phyloP scores from a whole-genome alignment of 2,329 filamentous ascomycete species.

The Hawksworthiomyces lignivorus region DNA sequence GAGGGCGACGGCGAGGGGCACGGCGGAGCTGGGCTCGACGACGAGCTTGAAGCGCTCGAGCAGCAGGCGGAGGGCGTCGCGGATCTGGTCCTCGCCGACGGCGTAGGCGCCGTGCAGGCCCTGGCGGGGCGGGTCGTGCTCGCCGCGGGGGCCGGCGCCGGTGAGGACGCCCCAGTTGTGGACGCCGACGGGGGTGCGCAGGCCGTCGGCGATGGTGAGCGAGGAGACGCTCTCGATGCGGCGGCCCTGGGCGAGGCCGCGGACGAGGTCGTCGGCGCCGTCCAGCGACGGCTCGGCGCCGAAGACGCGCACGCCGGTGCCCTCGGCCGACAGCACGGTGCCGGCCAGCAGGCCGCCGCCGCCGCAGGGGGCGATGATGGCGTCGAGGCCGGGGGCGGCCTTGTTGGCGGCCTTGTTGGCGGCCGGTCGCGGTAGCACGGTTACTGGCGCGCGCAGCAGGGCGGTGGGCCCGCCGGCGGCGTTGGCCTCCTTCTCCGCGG shows the following conservation, averaged over 20 bases:
- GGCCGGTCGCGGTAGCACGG: slow-evolving; percentile 1
- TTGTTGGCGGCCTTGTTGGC: slow-evolving; percentile 15
- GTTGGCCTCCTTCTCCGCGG: not conserved
- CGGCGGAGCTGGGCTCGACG: slow-evolving; percentile 79
- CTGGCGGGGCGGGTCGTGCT: slow-evolving; percentile 41
- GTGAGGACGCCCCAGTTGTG: slow-evolving; percentile 73
- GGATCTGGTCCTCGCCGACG: slow-evolving; percentile 78
- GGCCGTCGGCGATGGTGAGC: slow-evolving; percentile 79
- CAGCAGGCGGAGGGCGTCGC: slow-evolving; percentile 65
- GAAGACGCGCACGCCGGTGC: slow-evolving; percentile 69
- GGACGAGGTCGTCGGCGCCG: slow-evolving; percentile 74
- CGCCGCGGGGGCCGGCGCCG: slow-evolving; percentile 3
- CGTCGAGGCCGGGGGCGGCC: slow-evolving; percentile 41
- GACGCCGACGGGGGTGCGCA: slow-evolving; percentile 73
- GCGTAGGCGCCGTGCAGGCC: slow-evolving; percentile 64
- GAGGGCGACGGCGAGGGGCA: slow-evolving; percentile 73
- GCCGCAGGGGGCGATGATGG: slow-evolving; percentile 74
- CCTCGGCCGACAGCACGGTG: slow-evolving; percentile 66
- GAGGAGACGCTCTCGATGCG: slow-evolving; percentile 63
- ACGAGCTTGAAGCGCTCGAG: slow-evolving; percentile 85
- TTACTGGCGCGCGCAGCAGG: slow-evolving; percentile 6
- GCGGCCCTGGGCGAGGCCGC: slow-evolving; percentile 57
- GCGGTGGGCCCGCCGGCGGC: slow-evolving; percentile 1
- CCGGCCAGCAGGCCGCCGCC: slow-evolving; percentile 85
- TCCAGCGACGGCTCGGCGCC: slow-evolving; percentile 78